phyloP scores from a whole-genome alignment of 1,284 basidiomycete genomes.

The Cutaneotrichosporon sp. region DNA sequence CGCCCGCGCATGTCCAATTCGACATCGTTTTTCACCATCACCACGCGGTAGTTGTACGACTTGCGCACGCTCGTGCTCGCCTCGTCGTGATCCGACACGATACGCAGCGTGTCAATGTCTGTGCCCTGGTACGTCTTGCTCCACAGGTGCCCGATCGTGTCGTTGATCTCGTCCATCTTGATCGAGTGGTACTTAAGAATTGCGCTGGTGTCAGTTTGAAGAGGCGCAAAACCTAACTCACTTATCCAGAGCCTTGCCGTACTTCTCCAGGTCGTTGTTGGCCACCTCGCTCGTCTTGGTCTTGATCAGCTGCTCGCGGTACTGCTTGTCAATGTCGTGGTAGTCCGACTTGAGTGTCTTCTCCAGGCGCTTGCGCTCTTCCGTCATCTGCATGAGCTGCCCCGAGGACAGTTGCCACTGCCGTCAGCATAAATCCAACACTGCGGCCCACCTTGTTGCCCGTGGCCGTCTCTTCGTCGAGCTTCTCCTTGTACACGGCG shows the following conservation, averaged over 20 bases:
- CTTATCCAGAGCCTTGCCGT: conserved; percentile 92
- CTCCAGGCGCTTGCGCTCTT: conserved; percentile 63
- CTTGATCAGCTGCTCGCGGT: conserved; percentile 84
- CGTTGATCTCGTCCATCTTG: conserved; percentile 99
- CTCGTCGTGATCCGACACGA: conserved; percentile 88
- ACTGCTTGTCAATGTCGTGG: conserved; percentile 77
- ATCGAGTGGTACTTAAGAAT: conserved; percentile 98
- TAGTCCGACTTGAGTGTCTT: conserved; percentile 73
- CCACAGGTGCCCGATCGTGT: conserved; percentile 93
- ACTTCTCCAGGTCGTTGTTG: conserved; percentile 92
- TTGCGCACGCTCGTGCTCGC: conserved; percentile 62
- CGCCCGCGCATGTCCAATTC: conserved; percentile 99
- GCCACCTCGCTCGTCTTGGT: conserved; percentile 97
- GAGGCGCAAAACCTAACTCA: conserved; percentile 45
- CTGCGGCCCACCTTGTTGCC: conserved; percentile 58
- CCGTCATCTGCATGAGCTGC: conserved; percentile 69
- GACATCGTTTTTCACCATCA: conserved; percentile 97
- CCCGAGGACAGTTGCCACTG: conserved; percentile 77
- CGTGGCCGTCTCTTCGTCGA: conserved; percentile 50
- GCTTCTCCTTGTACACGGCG: conserved; percentile 66
- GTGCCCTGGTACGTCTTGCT: conserved; percentile 99
- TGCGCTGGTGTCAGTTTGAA: conserved; percentile 56
- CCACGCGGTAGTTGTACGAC: conserved; percentile 98
- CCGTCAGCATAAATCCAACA: neutral
- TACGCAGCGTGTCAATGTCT: conserved; percentile 98